phyloP scores from a whole-genome alignment of 2,329 filamentous ascomycete genomes.

The Ceratocystis ficicola region DNA sequence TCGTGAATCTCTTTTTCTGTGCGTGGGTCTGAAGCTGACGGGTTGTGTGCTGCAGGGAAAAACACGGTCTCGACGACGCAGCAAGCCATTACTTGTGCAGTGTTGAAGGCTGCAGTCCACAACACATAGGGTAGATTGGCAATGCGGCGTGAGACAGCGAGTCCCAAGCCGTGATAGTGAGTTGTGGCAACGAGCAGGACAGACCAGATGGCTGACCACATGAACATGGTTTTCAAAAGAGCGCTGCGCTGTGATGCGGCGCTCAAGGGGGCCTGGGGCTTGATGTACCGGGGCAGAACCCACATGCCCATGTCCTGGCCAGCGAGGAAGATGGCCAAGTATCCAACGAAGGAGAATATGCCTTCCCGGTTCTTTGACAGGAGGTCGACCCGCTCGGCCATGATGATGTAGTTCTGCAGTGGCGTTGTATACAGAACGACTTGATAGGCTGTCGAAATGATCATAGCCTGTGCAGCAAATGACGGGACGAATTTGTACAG shows the following conservation, averaged over 20 bases:
- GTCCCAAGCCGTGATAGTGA: conserved; percentile 56
- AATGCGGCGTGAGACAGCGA: conserved; percentile 73
- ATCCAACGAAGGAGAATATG: conserved; percentile 81
- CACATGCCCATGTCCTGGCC: conserved; percentile 75
- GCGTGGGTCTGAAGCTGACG: conserved; percentile 27
- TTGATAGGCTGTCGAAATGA: conserved; percentile 61
- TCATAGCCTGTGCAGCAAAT: conserved; percentile 60
- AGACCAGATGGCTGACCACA: conserved; percentile 57
- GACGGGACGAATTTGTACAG: conserved; percentile 59
- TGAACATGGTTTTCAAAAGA: conserved; percentile 50
- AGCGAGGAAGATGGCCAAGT: conserved; percentile 85
- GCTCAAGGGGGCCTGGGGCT: conserved; percentile 32
- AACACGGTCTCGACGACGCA: conserved; percentile 64
- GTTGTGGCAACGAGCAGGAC: conserved; percentile 58
- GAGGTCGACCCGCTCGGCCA: conserved; percentile 64
- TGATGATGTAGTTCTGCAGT: conserved; percentile 73
- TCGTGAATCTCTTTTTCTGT: conserved; percentile 50
- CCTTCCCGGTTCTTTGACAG: conserved; percentile 89
- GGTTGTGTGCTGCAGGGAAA: conserved; percentile 43
- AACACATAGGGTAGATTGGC: conserved; percentile 90
- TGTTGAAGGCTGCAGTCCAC: conserved; percentile 89
- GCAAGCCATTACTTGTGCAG: conserved; percentile 66
- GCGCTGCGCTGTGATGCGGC: conserved; percentile 37
- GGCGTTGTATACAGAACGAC: conserved; percentile 59
- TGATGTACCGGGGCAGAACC: conserved; percentile 53